Evolutionary conservation across 192 early-diverging fungal genomes (phyloP).

Genomic region (Backusella sp.): DNA sequence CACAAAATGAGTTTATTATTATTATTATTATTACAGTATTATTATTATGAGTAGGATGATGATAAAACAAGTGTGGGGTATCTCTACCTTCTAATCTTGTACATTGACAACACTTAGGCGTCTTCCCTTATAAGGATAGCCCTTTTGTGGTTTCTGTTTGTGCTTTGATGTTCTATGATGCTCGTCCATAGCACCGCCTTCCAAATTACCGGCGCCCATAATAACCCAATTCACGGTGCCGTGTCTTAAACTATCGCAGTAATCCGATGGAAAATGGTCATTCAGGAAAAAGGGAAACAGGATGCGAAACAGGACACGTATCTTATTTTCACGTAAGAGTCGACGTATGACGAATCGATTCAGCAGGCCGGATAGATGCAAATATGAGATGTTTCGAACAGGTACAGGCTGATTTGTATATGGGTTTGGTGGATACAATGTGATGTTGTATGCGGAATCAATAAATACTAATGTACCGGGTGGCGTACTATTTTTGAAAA

Average conservation of each 20-base stretch:
- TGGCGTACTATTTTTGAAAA: constrained; percentile 37
- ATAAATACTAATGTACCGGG: constrained; percentile 59
- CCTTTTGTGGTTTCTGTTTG: neutral
- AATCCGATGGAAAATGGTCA: constrained; percentile 56
- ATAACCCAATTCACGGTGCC: constrained; percentile 49
- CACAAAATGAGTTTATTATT: neutral
- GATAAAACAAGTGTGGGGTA: neutral
- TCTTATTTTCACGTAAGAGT: constrained; percentile 40
- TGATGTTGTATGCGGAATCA: constrained; percentile 42
- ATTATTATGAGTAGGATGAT: neutral
- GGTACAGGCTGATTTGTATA: constrained; percentile 47
- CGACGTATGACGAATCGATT: constrained; percentile 46
- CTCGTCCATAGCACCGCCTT: constrained; percentile 9
- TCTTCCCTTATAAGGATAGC: neutral
- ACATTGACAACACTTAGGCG: neutral
- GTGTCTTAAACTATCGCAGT: constrained; percentile 41
- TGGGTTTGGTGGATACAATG: constrained; percentile 53
- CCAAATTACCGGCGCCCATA: constrained; percentile 24
- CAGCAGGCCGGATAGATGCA: constrained; percentile 52
- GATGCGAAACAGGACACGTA: constrained; percentile 46
- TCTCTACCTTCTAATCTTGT: neutral
- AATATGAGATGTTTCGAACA: constrained; percentile 47
- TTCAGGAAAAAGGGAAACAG: constrained; percentile 52
- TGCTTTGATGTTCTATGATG: neutral
- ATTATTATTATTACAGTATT: neutral